Evolutionary conservation across 1,284 basidiomycete species (phyloP).

Genomic region (Lentinus polychrous): DNA sequence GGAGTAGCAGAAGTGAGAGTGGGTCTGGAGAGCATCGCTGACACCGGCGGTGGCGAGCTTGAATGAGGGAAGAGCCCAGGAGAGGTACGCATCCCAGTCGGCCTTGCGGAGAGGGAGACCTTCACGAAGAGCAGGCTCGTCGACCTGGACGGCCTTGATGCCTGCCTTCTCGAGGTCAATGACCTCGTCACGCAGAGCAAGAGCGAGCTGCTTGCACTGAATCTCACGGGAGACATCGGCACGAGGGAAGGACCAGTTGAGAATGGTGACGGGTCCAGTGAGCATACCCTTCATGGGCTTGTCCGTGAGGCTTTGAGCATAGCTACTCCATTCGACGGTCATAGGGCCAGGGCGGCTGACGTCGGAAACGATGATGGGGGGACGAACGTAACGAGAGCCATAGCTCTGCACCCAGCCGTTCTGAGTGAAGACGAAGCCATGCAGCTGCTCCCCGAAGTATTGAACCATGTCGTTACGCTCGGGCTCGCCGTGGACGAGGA

Average conservation of each 20-base stretch:
- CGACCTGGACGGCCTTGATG: constrained; percentile 98
- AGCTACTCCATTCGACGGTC: constrained; percentile 96
- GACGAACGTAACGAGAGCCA: constrained; percentile 93
- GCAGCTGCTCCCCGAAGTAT: constrained; percentile 98
- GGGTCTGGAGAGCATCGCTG: constrained; percentile 86
- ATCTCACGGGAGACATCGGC: constrained; percentile 95
- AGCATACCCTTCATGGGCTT: constrained; percentile 99
- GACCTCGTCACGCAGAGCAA: constrained; percentile 98
- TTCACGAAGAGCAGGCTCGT: constrained; percentile 99
- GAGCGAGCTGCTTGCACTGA: constrained; percentile 97
- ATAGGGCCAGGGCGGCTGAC: constrained; percentile 91
- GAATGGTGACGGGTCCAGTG: constrained; percentile 93
- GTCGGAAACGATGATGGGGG: constrained; percentile 98
- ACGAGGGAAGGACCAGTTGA: constrained; percentile 99
- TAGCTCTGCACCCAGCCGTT: constrained; percentile 99
- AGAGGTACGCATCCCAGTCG: constrained; percentile 93
- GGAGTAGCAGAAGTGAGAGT: constrained; percentile 98
- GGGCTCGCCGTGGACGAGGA: constrained; percentile 98
- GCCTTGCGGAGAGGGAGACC: constrained; percentile 91
- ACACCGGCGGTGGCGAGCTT: constrained; percentile 94
- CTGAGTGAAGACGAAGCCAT: constrained; percentile 97
- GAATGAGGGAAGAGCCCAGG: constrained; percentile 98
- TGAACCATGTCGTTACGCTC: constrained; percentile 99
- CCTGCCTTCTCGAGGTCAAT: constrained; percentile 96
- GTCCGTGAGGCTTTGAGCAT: constrained; percentile 91